Base-by-base conservation (phyloP, 2,329 filamentous ascomycete genomes). In the Paraconiothyrium sp. region DNA sequence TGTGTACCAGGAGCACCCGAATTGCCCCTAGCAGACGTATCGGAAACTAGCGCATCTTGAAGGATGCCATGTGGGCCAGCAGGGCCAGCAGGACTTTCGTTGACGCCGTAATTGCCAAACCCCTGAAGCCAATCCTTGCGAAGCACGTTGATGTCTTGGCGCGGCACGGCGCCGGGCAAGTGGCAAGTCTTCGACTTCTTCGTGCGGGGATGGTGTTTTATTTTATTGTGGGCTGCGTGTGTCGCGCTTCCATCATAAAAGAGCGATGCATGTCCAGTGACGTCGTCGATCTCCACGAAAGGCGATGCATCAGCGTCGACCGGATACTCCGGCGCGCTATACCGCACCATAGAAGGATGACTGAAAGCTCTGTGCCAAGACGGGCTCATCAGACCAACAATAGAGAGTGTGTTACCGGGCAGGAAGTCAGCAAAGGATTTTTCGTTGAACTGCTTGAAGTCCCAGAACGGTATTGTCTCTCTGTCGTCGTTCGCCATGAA, bases 251-350 rank as follows among this genome's bases (percentile, higher is more conserved):
- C 24, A 1, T 37, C 22, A 3, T 51, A 51, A 16, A 68, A 66
- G 2, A 71, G 46, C 6, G 57, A 61, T 10, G 50, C 32, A 2
- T 41, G 22, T 1, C 52, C 39, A 3, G 59, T 51, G 41, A 67
- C 63, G 3, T 68, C 67, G 13, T 71, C 60, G 11, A 70, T 60
- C 24, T 72, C 70, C 37, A 70, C 66, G 11, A 73, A 51, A 32
- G 63, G 65, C 16, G 66, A 67, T 10, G 16, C 54, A 14, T 70
- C 52, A 0, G 59, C 52, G 10, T 60, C 58, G 30, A 66, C 35
- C 14, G 63, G 63, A 52, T 72, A 73, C 20, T 74, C 61, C 3
- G 51, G 63, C 0, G 60, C 59, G 4, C 69, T 67, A 32, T 62
- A 69, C 30, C 58, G 62, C 3, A 72, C 62, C 67, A 73, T 73